A percentile compares a stretch with the other conserved stretches of the same genome.
phyloP scores from a whole-genome alignment of 129 eudicot genomes.

The Arctium minus region DNA sequence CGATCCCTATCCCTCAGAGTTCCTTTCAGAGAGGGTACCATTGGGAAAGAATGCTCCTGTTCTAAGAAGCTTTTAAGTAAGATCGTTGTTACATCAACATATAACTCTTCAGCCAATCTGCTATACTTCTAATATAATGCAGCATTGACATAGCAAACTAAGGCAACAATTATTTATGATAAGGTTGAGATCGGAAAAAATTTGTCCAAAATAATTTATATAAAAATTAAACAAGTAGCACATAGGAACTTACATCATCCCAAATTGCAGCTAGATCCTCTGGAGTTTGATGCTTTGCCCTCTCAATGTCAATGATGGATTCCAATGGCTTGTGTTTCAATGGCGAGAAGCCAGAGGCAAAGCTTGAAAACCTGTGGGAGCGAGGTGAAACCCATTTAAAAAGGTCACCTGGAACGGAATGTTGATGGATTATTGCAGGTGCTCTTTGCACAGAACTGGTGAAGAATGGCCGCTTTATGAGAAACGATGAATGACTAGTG shows the following conservation, averaged over 20 bases:
- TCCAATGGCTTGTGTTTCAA: constrained; percentile 64
- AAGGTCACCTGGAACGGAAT: constrained; percentile 33
- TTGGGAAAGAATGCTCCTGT: neutral
- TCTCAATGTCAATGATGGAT: constrained; percentile 63
- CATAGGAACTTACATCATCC: constrained; percentile 67
- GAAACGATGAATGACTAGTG: constrained; percentile 5
- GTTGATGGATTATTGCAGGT: neutral
- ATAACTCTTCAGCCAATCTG: constrained; percentile 6
- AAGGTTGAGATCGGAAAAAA: neutral
- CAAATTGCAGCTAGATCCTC: constrained; percentile 72
- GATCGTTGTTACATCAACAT: neutral
- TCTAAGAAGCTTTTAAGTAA: neutral
- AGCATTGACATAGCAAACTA: neutral
- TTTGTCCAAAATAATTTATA: neutral
- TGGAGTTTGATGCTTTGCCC: constrained; percentile 64
- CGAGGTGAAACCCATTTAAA: constrained; percentile 44
- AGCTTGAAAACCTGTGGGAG: constrained; percentile 42
- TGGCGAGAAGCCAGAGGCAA: constrained; percentile 82
- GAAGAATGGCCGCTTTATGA: constrained; percentile 4
- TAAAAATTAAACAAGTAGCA: neutral
- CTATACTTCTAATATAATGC: neutral
- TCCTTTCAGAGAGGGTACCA: neutral
- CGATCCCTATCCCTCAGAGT: neutral
- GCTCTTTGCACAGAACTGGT: constrained; percentile 25
- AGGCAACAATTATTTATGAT: neutral